Conservation (phyloP, 2,329 filamentous ascomycete genomes). For the Neobulgaria alba region DNA sequence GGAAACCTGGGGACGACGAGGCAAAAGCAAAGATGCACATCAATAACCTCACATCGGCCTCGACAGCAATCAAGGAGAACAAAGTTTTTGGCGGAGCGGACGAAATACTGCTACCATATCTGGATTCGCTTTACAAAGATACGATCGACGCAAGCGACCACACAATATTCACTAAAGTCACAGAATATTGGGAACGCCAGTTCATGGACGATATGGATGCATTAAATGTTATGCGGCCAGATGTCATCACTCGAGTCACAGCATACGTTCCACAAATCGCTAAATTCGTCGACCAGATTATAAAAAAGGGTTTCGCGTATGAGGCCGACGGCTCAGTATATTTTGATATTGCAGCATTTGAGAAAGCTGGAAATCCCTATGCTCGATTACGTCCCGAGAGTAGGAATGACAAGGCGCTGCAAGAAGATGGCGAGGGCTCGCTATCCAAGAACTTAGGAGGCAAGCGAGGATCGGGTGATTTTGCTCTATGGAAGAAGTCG, state of each 20-base stretch:
- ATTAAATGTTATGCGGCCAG: slow-evolving; percentile 75
- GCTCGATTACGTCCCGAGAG: slow-evolving; percentile 80
- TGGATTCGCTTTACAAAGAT: slow-evolving; percentile 62
- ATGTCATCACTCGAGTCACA: slow-evolving; percentile 80
- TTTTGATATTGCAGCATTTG: slow-evolving; percentile 84
- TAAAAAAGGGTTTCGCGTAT: slow-evolving; percentile 82
- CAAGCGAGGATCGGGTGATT: slow-evolving; percentile 75
- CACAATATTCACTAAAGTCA: slow-evolving; percentile 77
- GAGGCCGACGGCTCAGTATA: slow-evolving; percentile 79
- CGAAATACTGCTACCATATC: slow-evolving; percentile 69
- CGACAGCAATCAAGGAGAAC: slow-evolving; percentile 39
- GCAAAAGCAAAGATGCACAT: slow-evolving; percentile 70
- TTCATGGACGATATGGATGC: slow-evolving; percentile 84
- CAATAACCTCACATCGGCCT: slow-evolving; percentile 36
- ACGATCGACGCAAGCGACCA: slow-evolving; percentile 53
- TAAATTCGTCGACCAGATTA: slow-evolving; percentile 55
- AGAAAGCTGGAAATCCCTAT: slow-evolving; percentile 76
- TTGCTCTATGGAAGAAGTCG: slow-evolving; percentile 88
- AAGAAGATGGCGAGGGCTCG: slow-evolving; percentile 84
- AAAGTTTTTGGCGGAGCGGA: slow-evolving; percentile 47
- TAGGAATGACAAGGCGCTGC: slow-evolving; percentile 70
- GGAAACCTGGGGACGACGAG: slow-evolving; percentile 48
- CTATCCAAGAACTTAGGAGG: slow-evolving; percentile 51
- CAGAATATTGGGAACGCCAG: slow-evolving; percentile 74
- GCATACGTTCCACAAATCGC: slow-evolving; percentile 87